A percentile compares a stretch with the other conserved stretches of the same genome.
phyloP scores from a whole-genome alignment of 2,329 filamentous ascomycete genomes.

The Alternaria sp. region DNA sequence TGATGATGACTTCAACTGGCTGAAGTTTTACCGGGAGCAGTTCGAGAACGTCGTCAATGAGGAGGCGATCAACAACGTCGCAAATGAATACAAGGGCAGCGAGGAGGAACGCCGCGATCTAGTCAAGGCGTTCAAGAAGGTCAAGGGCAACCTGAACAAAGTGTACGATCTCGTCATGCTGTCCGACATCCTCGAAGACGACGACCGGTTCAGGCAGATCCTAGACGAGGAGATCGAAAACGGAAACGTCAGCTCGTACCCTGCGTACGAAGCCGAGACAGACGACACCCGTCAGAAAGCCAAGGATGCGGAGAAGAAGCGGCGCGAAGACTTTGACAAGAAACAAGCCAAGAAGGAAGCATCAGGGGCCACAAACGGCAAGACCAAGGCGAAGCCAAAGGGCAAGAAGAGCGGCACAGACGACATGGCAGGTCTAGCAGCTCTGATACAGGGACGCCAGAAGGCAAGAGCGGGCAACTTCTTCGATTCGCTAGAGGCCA shows the following conservation, averaged over 20 bases:
- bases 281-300: slow-evolving; percentile 40
- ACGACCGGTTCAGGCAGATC: slow-evolving; percentile 81
- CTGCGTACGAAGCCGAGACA: slow-evolving; percentile 74
- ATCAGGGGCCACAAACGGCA: slow-evolving; percentile 58
- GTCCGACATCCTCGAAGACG: slow-evolving; percentile 83
- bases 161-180: slow-evolving; percentile 89
- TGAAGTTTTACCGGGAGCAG: slow-evolving; percentile 86
- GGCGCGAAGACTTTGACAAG: slow-evolving; percentile 60
- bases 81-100: slow-evolving; percentile 81
- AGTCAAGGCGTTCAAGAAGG: slow-evolving; percentile 76
- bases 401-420: slow-evolving; percentile 41
- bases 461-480: slow-evolving; percentile 47
- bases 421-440: slow-evolving; percentile 49
- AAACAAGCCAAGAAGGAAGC: slow-evolving; percentile 61
- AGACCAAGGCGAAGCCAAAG: slow-evolving; percentile 57
- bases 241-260: slow-evolving; percentile 72
- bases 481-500: slow-evolving; percentile 46
- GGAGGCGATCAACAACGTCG: slow-evolving; percentile 79
- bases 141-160: slow-evolving; percentile 76
- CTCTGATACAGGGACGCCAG: slow-evolving; percentile 49
- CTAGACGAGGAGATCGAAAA: slow-evolving; percentile 81
- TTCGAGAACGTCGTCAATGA: slow-evolving; percentile 79
- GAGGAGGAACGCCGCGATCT: slow-evolving; percentile 85
- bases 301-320: slow-evolving; percentile 48
- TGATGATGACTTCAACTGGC: slow-evolving; percentile 86